Conservation (phyloP, 371 early-diverging fungal genomes). For the Mucor circinelloides region DNA sequence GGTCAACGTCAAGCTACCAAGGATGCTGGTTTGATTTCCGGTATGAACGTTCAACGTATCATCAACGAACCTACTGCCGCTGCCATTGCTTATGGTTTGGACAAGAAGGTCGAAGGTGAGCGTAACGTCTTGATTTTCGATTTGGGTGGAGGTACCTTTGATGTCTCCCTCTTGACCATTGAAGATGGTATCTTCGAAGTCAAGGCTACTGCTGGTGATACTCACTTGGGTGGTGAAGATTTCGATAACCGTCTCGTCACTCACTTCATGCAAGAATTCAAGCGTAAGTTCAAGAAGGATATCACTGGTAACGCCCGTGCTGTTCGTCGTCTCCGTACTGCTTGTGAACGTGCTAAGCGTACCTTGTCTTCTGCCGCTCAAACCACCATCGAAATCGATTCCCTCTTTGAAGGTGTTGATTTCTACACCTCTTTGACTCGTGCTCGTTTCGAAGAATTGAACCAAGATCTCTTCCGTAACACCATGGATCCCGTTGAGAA, state of each 20-base stretch:
- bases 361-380: conserved; percentile 88
- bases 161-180: conserved; percentile 92
- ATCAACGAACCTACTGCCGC: conserved; percentile 98
- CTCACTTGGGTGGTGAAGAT: conserved; percentile 98
- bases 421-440: conserved; percentile 87
- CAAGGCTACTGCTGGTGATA: conserved; percentile 96
- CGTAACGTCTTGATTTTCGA: conserved; percentile 91
- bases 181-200: conserved; percentile 93
- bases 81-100: conserved; percentile 95
- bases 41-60: conserved; percentile 83
- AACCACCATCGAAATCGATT: conserved; percentile 91
- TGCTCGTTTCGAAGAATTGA: conserved; percentile 94
- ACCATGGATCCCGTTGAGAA: conserved; percentile 86
- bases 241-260: conserved; percentile 90
- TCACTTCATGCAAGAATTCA: conserved; percentile 85
- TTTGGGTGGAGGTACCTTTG: conserved; percentile 97
- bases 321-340: conserved; percentile 91
- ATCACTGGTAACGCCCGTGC: conserved; percentile 86
- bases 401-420: conserved; percentile 89
- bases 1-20: conserved; percentile 89
- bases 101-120: conserved; percentile 77
- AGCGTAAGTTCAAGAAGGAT: conserved; percentile 84
- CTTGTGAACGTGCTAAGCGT: conserved; percentile 97
- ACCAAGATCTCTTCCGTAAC: conserved; percentile 84
- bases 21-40: conserved; percentile 82